Evolutionary conservation across 2,329 filamentous ascomycete species (phyloP), one percentile per base, ranked within the genome.

Genomic region (Exophiala viscosa): DNA sequence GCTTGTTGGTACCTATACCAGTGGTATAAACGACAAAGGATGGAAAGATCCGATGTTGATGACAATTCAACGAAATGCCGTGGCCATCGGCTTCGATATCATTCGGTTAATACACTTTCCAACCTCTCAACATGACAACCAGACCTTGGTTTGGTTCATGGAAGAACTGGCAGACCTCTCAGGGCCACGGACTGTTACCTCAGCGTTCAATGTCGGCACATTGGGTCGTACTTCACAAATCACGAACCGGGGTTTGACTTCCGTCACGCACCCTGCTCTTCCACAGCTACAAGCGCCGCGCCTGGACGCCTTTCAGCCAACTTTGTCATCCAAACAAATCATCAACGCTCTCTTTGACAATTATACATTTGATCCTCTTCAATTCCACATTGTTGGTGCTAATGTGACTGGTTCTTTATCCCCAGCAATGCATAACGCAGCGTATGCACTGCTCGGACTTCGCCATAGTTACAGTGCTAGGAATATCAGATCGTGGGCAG

Each of bases 201-300:
- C 72, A 31, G 69, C 70, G 13, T 74, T 71, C 58, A 73, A 73
- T 33, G 58, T 70, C 10, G 70, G 70, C 8, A 61, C 62, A 6
- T 60, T 73, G 13, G 71, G 71, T 35, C 69, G 71, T 13, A 73
- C 70, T 9, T 73, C 71, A n/a, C 71, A 73, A 52, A 65, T 73
- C 1, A 71, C 73, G 54, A 74, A 74, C 52, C 65, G 66, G 3
- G 69, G 67, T 11, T 58, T 74, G 43, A 73, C 70, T 6, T 64
- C 65, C 2, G 71, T 74, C n/a, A 71, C 68, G 3, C 71, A 74
- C 48, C 65, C 68, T 14, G 67, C 67, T 5, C 67, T 73, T 45
- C 40, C 33, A 17, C 36, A 17, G 5, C 13, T 6, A 10, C 61
- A 61, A 20, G 60, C 59, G 9, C 46, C 48, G 6, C 42, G 45